Percentiles rank a stretch among this genome's conserved stretches.
Evolutionary conservation across 176 grass and related monocot genomes (phyloP).

Genomic region (Eleusine coracana): DNA sequence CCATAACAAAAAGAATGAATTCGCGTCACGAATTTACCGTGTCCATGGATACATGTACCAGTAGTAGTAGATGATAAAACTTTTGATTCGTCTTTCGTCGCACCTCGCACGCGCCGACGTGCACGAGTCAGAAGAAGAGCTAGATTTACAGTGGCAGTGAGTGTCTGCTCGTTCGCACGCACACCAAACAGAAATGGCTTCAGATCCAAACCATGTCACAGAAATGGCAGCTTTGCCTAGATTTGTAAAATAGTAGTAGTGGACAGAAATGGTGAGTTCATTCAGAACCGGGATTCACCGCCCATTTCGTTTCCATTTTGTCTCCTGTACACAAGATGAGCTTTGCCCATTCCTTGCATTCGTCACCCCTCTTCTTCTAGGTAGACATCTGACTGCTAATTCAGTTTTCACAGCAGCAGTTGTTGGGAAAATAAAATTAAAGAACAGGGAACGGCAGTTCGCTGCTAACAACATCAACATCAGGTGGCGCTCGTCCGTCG

Average conservation of each 20-base stretch:
- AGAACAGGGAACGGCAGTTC: not conserved
- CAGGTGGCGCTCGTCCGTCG: not conserved
- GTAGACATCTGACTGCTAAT: not conserved
- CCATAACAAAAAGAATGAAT: too few relatives aligned
- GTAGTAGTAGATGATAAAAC: too few relatives aligned
- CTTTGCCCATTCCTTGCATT: not conserved
- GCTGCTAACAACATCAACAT: not conserved
- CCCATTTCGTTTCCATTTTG: not conserved
- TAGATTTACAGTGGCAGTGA: too few relatives aligned
- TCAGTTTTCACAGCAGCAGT: conserved; percentile 5
- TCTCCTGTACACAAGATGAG: conserved; percentile 23
- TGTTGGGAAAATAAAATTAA: not conserved
- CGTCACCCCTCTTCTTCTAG: not conserved
- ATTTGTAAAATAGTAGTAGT: not conserved
- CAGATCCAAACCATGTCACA: not conserved
- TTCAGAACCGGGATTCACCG: not conserved
- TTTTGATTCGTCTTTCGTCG: too few relatives aligned
- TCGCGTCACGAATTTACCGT: too few relatives aligned
- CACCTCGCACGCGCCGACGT: too few relatives aligned
- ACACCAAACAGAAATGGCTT: not conserved
- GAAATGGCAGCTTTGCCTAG: not conserved
- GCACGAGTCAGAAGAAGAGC: too few relatives aligned
- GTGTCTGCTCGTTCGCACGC: too few relatives aligned
- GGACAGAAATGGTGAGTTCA: not conserved
- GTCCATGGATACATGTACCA: too few relatives aligned